Evolutionary conservation across 176 grass and related monocot species (phyloP).

Genomic region (Avena insularis): DNA sequence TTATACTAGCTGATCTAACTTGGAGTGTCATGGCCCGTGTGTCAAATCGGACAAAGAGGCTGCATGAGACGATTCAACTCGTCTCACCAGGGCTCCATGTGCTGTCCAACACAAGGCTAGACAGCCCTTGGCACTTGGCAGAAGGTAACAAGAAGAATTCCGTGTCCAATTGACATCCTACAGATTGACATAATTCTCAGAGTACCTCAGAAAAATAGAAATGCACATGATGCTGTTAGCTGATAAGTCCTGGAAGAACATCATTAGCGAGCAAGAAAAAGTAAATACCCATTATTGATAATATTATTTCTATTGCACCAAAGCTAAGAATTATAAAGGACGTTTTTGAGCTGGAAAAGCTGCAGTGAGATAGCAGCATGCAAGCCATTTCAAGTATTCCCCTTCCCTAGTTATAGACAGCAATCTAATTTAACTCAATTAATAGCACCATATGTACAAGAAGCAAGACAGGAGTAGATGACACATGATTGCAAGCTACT

Average conservation of each 20-base stretch:
- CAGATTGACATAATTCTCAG: background rate
- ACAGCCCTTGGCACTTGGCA: conserved; percentile 98
- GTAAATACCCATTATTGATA: background rate
- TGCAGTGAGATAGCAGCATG: conserved; percentile 43
- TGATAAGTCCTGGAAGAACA: too few species aligned
- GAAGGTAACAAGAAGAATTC: conserved; percentile 60
- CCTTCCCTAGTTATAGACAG: conserved; percentile 16
- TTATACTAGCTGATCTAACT: conserved; percentile 78
- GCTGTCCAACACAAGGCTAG: conserved; percentile 77
- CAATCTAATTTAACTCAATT: conserved; percentile 49
- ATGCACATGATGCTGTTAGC: background rate
- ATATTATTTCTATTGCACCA: conserved; percentile 4
- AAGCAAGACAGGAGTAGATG: conserved; percentile 25
- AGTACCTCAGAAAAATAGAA: background rate
- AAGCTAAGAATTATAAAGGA: background rate
- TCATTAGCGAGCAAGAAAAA: too few species aligned
- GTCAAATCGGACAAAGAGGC: conserved; percentile 78
- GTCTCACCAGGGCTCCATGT: conserved; percentile 92
- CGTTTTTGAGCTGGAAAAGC: conserved; percentile 19
- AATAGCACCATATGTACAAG: conserved; percentile 38
- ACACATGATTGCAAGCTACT: conserved; percentile 48
- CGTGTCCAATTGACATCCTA: conserved; percentile 1
- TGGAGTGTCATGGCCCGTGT: conserved; percentile 76
- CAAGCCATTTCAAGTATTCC: conserved; percentile 29
- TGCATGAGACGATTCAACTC: conserved; percentile 63